Percentiles rank a stretch among this genome's conserved stretches.
phyloP scores from a whole-genome alignment of 163 green algal genomes.

The Chlamydomonas reinhardtii region DNA sequence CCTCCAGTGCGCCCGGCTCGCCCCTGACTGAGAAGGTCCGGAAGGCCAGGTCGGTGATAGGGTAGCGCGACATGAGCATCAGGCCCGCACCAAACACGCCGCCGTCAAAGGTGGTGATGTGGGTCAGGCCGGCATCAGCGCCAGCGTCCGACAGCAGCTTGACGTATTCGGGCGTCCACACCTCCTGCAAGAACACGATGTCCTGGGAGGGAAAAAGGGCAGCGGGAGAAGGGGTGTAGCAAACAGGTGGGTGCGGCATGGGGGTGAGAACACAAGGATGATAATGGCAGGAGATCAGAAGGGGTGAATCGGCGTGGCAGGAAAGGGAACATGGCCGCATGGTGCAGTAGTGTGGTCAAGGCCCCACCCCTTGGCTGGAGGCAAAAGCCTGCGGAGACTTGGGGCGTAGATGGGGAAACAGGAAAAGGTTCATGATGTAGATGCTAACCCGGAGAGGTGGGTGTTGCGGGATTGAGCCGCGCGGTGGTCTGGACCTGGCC shows the following conservation, averaged over 20 bases:
- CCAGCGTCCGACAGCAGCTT: neutral
- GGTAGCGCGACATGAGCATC: neutral
- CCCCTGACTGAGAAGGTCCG: neutral
- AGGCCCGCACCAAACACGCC: conserved; percentile 6
- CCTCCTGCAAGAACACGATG: conserved; percentile 21
- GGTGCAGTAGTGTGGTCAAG: no score
- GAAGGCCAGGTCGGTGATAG: conserved; percentile 7
- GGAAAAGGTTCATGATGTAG: no score
- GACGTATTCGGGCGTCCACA: conserved; percentile 17
- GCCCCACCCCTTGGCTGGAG: no score
- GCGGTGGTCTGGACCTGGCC: no score
- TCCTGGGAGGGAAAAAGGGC: neutral
- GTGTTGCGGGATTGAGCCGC: no score
- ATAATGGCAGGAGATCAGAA: no score
- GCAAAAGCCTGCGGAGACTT: no score
- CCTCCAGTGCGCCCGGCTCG: conserved; percentile 17
- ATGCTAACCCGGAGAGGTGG: no score
- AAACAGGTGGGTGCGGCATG: neutral
- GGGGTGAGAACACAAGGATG: neutral
- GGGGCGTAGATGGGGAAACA: no score
- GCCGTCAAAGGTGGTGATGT: conserved; percentile 12
- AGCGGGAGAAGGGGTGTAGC: no score
- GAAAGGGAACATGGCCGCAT: no score
- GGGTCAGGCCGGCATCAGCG: neutral
- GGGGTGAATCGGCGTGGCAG: no score